Evolutionary conservation across 805 yeast species (phyloP), one percentile per base, ranked within the genome.

Genomic region (Ogataea polymorpha): DNA sequence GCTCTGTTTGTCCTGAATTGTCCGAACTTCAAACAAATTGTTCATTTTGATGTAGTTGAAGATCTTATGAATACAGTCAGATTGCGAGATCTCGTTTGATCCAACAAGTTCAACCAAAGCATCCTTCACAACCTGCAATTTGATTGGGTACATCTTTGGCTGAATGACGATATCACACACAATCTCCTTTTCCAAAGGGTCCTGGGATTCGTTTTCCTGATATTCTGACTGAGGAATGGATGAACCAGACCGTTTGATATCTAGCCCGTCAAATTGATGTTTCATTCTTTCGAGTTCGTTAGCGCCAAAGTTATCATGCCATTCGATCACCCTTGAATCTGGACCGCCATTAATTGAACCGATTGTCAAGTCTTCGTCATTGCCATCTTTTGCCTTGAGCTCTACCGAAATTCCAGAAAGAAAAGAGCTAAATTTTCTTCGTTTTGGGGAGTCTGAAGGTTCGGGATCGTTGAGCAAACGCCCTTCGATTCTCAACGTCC

Each of bases 401-500:
- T 93, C 97, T 10, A 93, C 82, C 1, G 95, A 82, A 17, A 93
- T 76, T 13, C 91, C 90, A 6, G 90, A 80, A 52, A 93, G 71
- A 54, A 87, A 86, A 2, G 90, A 74, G 47, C 89, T 82, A 63
- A 90, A 86, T 51, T 82, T 80, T 23, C 75, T 72, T 54, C 82
- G 72, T 3, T 52, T 49, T 2, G 76, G 69, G 29, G 71, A 74
- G 20, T 71, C 76, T 1, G 71, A 71, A 8, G 71, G 66, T 37
- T 69, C 73, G 6, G 58, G 58, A 53, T 59, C 63, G 49, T 74
- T 66, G 14, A 90, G 66, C 17, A 87, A 66, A 44, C 90, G 71
- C 11, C 99, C 99, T 63, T 93, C 98, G 18, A 93, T 75, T 42
- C 95, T 73, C 50, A 91, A 72, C 1, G 93, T 84, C 97, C 97